Evolutionary conservation across 164 flowering plant genomes (phyloP).

Genomic region (Protea cynaroides): DNA sequence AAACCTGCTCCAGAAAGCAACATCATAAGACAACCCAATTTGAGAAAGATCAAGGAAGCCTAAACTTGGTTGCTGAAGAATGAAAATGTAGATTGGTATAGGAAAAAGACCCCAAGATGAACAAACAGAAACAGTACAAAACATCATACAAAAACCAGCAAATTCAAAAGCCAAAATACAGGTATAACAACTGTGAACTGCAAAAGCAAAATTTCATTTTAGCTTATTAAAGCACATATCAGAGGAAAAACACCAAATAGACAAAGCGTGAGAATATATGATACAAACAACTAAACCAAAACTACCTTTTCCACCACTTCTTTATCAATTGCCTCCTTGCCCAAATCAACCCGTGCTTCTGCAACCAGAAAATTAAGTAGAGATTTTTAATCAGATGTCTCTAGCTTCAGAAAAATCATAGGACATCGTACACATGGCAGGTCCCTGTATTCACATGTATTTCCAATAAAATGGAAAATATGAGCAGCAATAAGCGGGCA

Average conservation of each 20-base stretch:
- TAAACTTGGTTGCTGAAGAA: background rate
- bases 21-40: background rate
- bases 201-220: background rate
- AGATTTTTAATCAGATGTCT: background rate
- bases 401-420: background rate
- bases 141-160: background rate
- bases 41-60: too few relatives aligned
- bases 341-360: constrained; percentile 69
- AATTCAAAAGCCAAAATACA: background rate
- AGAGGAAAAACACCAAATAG: background rate
- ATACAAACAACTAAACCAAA: background rate
- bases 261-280: background rate
- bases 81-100: background rate
- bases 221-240: background rate
- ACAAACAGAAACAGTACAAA: background rate
- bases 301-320: constrained; percentile 89
- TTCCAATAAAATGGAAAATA: too few relatives aligned
- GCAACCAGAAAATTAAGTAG: constrained; percentile 20
- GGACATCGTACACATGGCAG: too few relatives aligned
- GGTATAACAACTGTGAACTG: background rate
- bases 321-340: constrained; percentile 61
- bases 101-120: background rate
- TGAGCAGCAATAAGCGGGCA: too few relatives aligned
- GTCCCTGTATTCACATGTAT: too few relatives aligned
- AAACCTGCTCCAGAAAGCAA: constrained; percentile 49